These are phyloP conservation scores for Lophiostoma macrostomum DNA, from an alignment of 495 filamentous ascomycete species.

Conservation along the genomic window DNA sequence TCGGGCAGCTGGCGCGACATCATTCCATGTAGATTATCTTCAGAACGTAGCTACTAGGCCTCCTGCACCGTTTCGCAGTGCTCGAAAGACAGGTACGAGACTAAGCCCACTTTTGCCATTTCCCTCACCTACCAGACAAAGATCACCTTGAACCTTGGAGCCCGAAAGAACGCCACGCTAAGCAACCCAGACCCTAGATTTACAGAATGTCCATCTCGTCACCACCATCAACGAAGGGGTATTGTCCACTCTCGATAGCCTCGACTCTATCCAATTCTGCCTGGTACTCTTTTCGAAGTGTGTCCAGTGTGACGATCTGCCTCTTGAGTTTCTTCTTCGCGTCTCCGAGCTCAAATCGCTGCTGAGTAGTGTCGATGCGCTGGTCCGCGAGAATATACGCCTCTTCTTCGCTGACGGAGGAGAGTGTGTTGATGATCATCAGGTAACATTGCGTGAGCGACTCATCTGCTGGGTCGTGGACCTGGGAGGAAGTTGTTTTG, in stretches of 20 bases:
- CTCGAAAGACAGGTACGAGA: too few relatives aligned
- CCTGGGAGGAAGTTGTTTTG: constrained; percentile 53
- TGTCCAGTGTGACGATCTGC: constrained; percentile 73
- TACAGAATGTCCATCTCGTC: constrained; percentile 37
- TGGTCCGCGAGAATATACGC: constrained; percentile 63
- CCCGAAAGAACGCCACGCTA: constrained; percentile 26
- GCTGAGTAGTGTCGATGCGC: constrained; percentile 12
- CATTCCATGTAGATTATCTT: too few relatives aligned
- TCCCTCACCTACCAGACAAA: background rate
- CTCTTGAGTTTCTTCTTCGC: constrained; percentile 42
- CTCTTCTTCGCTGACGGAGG: constrained; percentile 75
- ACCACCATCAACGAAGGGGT: constrained; percentile 53
- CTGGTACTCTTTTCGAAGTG: constrained; percentile 81
- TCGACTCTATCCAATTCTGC: constrained; percentile 76
- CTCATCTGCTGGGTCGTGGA: constrained; percentile 53
- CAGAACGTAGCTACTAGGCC: too few relatives aligned
- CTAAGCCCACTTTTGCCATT: background rate
- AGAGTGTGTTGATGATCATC: constrained; percentile 81
- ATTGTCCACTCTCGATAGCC: constrained; percentile 59
- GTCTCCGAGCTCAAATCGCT: constrained; percentile 32
- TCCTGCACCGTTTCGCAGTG: too few relatives aligned
- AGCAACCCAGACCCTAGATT: background rate
- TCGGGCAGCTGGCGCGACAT: too few relatives aligned
- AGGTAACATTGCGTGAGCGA: constrained; percentile 65
- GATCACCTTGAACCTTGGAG: background rate